Evolutionary conservation across 163 green algal species (phyloP), one percentile per base, ranked within the genome.

Genomic region (Volvox carteri): DNA sequence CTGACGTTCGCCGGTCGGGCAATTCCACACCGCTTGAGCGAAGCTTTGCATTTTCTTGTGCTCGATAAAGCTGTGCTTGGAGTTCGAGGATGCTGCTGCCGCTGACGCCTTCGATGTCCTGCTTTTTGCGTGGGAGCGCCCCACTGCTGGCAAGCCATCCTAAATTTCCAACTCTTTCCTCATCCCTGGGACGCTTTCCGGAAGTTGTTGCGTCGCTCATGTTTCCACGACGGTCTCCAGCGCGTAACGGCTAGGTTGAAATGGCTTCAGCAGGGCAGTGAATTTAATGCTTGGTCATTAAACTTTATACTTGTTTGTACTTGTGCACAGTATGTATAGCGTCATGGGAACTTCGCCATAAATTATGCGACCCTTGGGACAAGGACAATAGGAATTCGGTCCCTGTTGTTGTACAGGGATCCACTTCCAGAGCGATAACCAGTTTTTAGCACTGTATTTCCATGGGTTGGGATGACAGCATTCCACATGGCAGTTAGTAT

Each of bases 101-200:
- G 65, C 81, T 83, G 6, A 93, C 90, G 42, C 90, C 89, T n/a
- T 86, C 84, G 23, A 92, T 92, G 23, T 92, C 85, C 50, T 81
- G 88, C 21, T 52, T 44, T 41, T 92, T 92, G 12, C 65, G 52
- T 0, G 89, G 89, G 33, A 89, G 85, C 4, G 86, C 58, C 23
- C 73, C 73, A 28, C 81, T 91, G 35, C 60, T 86, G 4, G 89
- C 91, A 2, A 89, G 73, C 85, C 91, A 94, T 62, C 83, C 85
- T 37, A 86, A 25, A 41, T 92, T 73, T n/a, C 84, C 84, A 52
- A 89, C 72, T 12, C 62, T 14, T 11, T 81, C 72, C 18, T 81
- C 68, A 1, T 81, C 48, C 28, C 83, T 50, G 5, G 19, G 0
- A 4, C 83, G 83, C 50, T 88, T 88, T 21, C 37, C 50, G 14